phyloP scores from a whole-genome alignment of 2,329 filamentous ascomycete species.

The Clonostachys chloroleuca region DNA sequence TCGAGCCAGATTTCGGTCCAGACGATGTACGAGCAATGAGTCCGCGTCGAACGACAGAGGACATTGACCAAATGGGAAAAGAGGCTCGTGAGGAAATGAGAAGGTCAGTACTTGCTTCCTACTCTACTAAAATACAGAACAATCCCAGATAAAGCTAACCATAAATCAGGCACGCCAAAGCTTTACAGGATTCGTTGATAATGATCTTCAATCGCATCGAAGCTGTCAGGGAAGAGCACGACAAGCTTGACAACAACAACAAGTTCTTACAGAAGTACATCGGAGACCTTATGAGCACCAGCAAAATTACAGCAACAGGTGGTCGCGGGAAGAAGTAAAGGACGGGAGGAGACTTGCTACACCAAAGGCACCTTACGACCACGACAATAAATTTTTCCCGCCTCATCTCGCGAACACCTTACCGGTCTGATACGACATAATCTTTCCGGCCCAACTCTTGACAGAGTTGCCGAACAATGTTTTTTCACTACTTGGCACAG shows the following conservation, averaged over 20 bases:
- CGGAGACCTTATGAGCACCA: slow-evolving; percentile 88
- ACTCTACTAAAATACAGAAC: no score
- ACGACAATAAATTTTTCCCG: no score
- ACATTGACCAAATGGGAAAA: slow-evolving; percentile 81
- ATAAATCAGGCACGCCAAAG: slow-evolving; percentile 71
- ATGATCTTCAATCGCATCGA: slow-evolving; percentile 92
- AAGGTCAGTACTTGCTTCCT: slow-evolving; percentile 32
- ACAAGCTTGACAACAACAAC: slow-evolving; percentile 96
- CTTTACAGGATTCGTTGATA: slow-evolving; percentile 82
- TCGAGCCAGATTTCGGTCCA: slow-evolving; percentile 73
- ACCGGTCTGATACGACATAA: neutral
- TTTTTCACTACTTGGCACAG: neutral
- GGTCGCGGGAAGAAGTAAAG: slow-evolving; percentile 49
- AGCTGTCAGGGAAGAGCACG: slow-evolving; percentile 88
- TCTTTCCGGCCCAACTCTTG: neutral
- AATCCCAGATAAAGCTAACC: slow-evolving; percentile 2
- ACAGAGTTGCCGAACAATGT: neutral
- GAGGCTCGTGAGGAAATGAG: slow-evolving; percentile 68
- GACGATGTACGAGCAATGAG: slow-evolving; percentile 94
- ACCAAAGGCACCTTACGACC: no score
- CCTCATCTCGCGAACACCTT: no score
- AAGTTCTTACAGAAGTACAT: slow-evolving; percentile 98
- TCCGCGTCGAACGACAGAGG: slow-evolving; percentile 82
- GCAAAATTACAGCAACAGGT: slow-evolving; percentile 61
- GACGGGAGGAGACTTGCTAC: no score